phyloP scores from a whole-genome alignment of 192 early-diverging fungal genomes.

The Podila minutissima region DNA sequence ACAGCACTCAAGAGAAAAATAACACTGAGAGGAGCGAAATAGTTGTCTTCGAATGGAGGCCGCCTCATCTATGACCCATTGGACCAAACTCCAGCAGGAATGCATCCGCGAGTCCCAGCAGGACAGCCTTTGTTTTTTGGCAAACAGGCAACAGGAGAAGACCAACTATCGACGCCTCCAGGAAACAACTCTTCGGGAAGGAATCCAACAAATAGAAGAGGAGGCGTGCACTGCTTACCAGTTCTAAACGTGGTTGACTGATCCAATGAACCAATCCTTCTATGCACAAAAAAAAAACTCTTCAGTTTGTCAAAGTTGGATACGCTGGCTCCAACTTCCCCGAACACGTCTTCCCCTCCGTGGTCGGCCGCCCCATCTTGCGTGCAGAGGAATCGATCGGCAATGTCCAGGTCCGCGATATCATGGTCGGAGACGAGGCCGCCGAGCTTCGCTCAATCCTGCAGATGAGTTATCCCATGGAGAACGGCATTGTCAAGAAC shows the following conservation, averaged over 20 bases:
- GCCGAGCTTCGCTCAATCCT: conserved; percentile 86
- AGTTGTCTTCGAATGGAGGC: no score
- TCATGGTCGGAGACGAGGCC: conserved; percentile 99
- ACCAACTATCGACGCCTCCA: no score
- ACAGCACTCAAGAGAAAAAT: no score
- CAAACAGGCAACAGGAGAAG: no score
- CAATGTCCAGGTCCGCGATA: conserved; percentile 87
- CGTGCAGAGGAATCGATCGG: conserved; percentile 92
- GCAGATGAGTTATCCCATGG: conserved; percentile 98
- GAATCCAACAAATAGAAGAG: background rate
- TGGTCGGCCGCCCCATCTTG: conserved; percentile 98
- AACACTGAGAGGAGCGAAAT: no score
- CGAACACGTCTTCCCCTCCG: conserved; percentile 92
- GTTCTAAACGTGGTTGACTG: background rate
- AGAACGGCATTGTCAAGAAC: conserved; percentile 97
- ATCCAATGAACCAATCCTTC: conserved; percentile 2
- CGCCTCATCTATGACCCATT: no score
- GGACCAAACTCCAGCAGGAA: no score
- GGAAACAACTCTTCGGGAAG: background rate
- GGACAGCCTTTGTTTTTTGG: no score
- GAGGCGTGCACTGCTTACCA: background rate
- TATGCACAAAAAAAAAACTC: background rate
- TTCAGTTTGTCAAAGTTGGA: conserved; percentile 97
- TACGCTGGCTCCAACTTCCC: conserved; percentile 97
- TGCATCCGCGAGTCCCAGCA: no score